These are phyloP conservation scores for Coccomyxa subellipsoidea DNA, from an alignment of 163 green algal genomes.

Conservation along the genomic window DNA sequence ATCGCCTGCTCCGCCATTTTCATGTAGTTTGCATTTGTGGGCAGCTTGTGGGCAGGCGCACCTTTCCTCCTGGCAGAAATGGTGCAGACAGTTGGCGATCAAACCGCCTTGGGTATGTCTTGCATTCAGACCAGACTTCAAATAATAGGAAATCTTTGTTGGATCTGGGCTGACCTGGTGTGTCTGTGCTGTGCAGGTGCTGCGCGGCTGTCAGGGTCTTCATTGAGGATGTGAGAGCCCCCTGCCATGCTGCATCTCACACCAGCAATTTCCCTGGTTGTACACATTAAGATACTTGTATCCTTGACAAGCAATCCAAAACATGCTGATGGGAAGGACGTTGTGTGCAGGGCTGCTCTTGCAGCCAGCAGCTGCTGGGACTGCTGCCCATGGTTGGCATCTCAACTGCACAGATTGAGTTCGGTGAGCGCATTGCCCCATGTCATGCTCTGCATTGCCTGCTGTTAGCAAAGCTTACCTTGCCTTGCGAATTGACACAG, in stretches of 20 bases:
- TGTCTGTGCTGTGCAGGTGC: neutral
- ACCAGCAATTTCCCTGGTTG: neutral
- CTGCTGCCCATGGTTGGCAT: slow-evolving; percentile 2
- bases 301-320: neutral
- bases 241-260: neutral
- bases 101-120: too few species aligned
- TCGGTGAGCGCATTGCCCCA: neutral
- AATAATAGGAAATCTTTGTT: neutral
- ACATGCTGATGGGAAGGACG: neutral
- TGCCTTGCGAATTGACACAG: neutral
- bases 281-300: neutral
- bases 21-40: neutral
- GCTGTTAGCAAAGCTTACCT: too few species aligned
- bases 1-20: neutral
- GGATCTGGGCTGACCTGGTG: neutral
- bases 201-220: neutral
- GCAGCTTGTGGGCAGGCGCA: neutral
- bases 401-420: neutral
- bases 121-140: neutral
- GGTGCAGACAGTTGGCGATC: too few species aligned
- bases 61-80: neutral
- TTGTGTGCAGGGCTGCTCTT: neutral
- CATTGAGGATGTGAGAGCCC: neutral
- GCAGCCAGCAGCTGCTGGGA: neutral
- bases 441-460: too few species aligned